Conservation (phyloP, 2,329 filamentous ascomycete species). For the Polytolypa hystricis region DNA sequence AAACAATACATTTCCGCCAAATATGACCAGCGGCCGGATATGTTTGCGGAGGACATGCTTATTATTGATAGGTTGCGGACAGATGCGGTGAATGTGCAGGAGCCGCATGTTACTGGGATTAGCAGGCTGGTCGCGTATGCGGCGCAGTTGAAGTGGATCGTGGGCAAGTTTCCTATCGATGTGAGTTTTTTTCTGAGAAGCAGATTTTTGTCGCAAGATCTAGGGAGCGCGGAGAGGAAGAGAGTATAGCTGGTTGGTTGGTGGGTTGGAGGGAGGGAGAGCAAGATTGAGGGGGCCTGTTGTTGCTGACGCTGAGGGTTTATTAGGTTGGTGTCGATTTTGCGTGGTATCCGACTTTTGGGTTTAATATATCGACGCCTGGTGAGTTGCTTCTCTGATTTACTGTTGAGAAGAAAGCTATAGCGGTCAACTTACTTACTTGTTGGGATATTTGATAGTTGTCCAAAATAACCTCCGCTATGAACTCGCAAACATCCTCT, state of each 20-base stretch:
- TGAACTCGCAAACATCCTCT: constrained; percentile 85
- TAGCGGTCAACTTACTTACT: not conserved
- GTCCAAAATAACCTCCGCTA: constrained; percentile 59
- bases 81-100: constrained; percentile 79
- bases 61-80: constrained; percentile 71
- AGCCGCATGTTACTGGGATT: constrained; percentile 77
- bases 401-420: not conserved
- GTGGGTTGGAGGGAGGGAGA: too few relatives aligned
- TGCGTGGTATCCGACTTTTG: constrained; percentile 87
- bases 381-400: constrained; percentile 21
- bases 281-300: too few relatives aligned
- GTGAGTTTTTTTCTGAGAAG: too few relatives aligned
- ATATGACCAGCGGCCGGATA: constrained; percentile 97
- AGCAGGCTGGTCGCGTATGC: constrained; percentile 85
- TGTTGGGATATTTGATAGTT: constrained; percentile 21
- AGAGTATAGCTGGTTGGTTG: not conserved
- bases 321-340: constrained; percentile 82
- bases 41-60: constrained; percentile 83
- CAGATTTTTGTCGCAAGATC: too few relatives aligned
- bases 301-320: constrained; percentile 2
- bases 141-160: constrained; percentile 84
- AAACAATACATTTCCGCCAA: constrained; percentile 93
- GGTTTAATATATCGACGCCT: constrained; percentile 73
- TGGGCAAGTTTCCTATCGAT: constrained; percentile 92
- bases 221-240: constrained; percentile 1